Percentiles rank a stretch among this genome's conserved stretches.
Conservation (phyloP, 495 filamentous ascomycete species). For the Lasiosphaeria ovina region DNA sequence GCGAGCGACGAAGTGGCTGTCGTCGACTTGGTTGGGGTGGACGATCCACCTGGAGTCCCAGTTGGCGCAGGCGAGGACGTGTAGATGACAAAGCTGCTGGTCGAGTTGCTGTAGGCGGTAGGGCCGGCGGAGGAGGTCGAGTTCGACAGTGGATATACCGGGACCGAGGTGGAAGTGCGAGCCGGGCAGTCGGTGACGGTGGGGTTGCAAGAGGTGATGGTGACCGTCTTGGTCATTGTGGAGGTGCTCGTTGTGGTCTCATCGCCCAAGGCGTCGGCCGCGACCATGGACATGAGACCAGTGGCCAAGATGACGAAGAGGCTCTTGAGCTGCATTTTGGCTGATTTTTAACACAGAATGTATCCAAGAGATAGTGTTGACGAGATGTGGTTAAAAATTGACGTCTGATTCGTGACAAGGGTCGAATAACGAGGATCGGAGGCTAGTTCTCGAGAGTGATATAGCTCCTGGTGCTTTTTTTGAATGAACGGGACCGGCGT, state of each 20-base stretch:
- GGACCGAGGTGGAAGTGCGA: constrained; percentile 15
- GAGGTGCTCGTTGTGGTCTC: constrained; percentile 37
- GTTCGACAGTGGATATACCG: constrained; percentile 35
- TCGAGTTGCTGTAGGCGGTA: constrained; percentile 35
- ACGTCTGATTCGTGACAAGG: constrained; percentile 7
- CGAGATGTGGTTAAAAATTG: neutral
- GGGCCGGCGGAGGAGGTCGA: constrained; percentile 37
- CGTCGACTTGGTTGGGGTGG: constrained; percentile 16
- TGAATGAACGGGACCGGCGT: neutral
- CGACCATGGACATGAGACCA: constrained; percentile 28
- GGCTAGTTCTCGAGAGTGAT: neutral
- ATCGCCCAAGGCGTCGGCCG: constrained; percentile 19
- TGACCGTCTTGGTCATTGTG: constrained; percentile 45
- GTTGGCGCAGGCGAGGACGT: constrained; percentile 28
- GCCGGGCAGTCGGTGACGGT: constrained; percentile 45
- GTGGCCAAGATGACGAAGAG: constrained; percentile 34
- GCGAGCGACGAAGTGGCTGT: constrained; percentile 21
- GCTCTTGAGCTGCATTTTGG: constrained; percentile 42
- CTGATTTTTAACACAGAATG: constrained; percentile 6
- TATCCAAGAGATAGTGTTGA: constrained; percentile 1
- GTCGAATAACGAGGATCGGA: neutral
- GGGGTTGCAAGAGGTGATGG: constrained; percentile 48
- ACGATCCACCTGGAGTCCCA: constrained; percentile 4
- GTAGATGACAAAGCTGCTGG: constrained; percentile 23
- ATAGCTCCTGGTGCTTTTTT: neutral